Evolutionary conservation across 2,329 filamentous ascomycete genomes (phyloP).

Genomic region (Tolypocladium tropicale): DNA sequence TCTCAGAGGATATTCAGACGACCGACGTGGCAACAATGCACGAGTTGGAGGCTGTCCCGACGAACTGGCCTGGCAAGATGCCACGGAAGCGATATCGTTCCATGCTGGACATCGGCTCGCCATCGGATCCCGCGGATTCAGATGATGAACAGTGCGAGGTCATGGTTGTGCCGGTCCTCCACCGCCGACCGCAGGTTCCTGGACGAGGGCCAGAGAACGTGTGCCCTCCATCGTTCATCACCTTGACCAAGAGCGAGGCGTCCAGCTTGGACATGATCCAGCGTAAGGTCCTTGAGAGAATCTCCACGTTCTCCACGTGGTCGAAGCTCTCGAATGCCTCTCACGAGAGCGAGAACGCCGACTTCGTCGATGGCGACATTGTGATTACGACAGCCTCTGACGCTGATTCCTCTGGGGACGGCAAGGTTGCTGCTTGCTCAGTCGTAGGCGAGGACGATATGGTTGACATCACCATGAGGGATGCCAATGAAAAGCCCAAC

Average conservation of each 20-base stretch:
- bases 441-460: conserved; percentile 84
- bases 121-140: conserved; percentile 37
- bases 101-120: conserved; percentile 37
- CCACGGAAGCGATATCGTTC: conserved; percentile 36
- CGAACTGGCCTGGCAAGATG: conserved; percentile 58
- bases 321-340: conserved; percentile 44
- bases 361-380: conserved; percentile 56
- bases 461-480: conserved; percentile 81
- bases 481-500: conserved; percentile 31
- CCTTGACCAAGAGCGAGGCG: conserved; percentile 63
- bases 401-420: conserved; percentile 56
- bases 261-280: conserved; percentile 58
- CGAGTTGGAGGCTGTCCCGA: conserved; percentile 70
- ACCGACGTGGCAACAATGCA: conserved; percentile 60
- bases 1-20: conserved; percentile 60
- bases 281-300: conserved; percentile 67
- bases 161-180: conserved; percentile 62
- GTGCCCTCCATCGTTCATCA: conserved; percentile 57
- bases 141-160: conserved; percentile 53
- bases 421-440: conserved; percentile 65
- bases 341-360: conserved; percentile 33
- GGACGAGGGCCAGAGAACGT: conserved; percentile 18
- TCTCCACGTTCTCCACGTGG: conserved; percentile 67
- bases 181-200: conserved; percentile 35
- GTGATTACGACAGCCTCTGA: conserved; percentile 55